A percentile compares a stretch with the other conserved stretches of the same genome.
Evolutionary conservation across 371 early-diverging fungal genomes (phyloP).

Genomic region (Rhizopus sp.): DNA sequence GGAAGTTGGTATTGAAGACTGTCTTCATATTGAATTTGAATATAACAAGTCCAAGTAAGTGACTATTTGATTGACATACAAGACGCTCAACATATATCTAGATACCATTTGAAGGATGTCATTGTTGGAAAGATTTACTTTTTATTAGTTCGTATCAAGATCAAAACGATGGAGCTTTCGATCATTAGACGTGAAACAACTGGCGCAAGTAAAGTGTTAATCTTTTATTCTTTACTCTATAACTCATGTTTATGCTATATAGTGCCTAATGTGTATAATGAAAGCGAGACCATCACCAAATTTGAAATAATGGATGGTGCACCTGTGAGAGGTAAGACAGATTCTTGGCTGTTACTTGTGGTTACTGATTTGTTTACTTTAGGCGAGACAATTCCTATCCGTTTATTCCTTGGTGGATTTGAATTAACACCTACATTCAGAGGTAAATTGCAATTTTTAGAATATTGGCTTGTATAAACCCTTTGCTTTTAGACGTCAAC

Average conservation of each 20-base stretch:
- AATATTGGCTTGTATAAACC: not conserved
- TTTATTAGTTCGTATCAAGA: constrained; percentile 97
- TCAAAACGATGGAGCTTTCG: constrained; percentile 98
- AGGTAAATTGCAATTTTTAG: constrained; percentile 23
- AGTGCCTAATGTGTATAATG: constrained; percentile 95
- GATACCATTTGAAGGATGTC: constrained; percentile 95
- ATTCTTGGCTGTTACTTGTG: not conserved
- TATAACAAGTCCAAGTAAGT: constrained; percentile 89
- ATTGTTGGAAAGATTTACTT: constrained; percentile 99
- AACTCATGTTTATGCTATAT: constrained; percentile 82
- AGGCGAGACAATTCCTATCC: constrained; percentile 98
- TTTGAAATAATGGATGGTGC: constrained; percentile 99
- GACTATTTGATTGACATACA: not conserved
- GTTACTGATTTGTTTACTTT: not conserved
- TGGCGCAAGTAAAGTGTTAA: constrained; percentile 62
- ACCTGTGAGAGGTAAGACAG: constrained; percentile 73
- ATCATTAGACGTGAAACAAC: constrained; percentile 98
- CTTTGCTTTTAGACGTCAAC: constrained; percentile 67
- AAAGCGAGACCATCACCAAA: constrained; percentile 97
- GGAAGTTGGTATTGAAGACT: constrained; percentile 97
- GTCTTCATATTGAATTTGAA: constrained; percentile 93
- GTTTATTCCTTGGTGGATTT: constrained; percentile 94
- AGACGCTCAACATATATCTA: constrained; percentile 10
- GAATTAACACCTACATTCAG: constrained; percentile 92
- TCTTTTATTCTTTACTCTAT: constrained; percentile 35